Evolutionary conservation across 1,139 yeast species (phyloP).

Genomic region (Taiozyma sp.): DNA sequence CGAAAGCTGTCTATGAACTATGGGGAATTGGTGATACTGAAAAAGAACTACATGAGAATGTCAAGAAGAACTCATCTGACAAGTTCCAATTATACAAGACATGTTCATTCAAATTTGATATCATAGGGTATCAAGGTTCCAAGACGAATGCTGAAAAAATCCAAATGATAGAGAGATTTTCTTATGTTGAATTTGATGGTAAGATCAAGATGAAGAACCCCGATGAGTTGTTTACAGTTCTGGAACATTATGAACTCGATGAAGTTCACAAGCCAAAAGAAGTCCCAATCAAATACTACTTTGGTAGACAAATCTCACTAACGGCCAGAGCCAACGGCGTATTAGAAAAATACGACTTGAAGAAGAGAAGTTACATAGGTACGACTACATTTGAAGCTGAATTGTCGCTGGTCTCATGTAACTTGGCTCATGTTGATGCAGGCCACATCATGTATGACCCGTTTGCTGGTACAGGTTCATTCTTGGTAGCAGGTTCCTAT

Average conservation of each 20-base stretch:
- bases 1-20: slow-evolving; percentile 75
- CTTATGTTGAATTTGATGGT: slow-evolving; percentile 69
- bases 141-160: slow-evolving; percentile 49
- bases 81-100: slow-evolving; percentile 30
- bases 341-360: slow-evolving; percentile 75
- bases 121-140: slow-evolving; percentile 69
- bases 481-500: slow-evolving; percentile 81
- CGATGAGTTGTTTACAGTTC: slow-evolving; percentile 60
- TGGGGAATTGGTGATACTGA: slow-evolving; percentile 68
- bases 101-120: slow-evolving; percentile 72
- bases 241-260: slow-evolving; percentile 59
- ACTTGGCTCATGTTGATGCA: slow-evolving; percentile 67
- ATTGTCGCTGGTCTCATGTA: slow-evolving; percentile 75
- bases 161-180: slow-evolving; percentile 63
- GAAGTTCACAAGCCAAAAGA: slow-evolving; percentile 47
- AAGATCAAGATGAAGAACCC: slow-evolving; percentile 75
- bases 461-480: slow-evolving; percentile 95
- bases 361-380: slow-evolving; percentile 82
- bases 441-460: slow-evolving; percentile 85
- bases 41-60: slow-evolving; percentile 51
- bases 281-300: slow-evolving; percentile 54
- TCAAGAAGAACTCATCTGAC: slow-evolving; percentile 30
- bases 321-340: slow-evolving; percentile 59
- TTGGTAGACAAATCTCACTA: slow-evolving; percentile 66
- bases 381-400: slow-evolving; percentile 97